These are phyloP conservation scores for Neofusicoccum sp. DNA, from an alignment of 2,329 filamentous ascomycete species.

Conservation along the genomic window DNA sequence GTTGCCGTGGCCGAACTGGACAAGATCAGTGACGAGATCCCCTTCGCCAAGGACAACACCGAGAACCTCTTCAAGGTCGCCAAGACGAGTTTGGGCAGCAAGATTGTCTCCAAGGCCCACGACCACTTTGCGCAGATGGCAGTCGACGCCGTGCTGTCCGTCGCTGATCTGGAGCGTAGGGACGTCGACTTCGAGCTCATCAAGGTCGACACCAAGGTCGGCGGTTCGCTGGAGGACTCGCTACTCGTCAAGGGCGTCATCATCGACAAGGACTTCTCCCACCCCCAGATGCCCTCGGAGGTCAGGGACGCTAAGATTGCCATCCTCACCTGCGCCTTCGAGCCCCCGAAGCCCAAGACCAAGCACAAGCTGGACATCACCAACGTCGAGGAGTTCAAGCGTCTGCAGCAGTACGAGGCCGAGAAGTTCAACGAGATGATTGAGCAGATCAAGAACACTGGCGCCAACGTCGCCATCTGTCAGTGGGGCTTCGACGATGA, in stretches of 20 bases:
- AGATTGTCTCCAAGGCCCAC: slow-evolving; percentile 98
- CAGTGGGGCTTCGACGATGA: slow-evolving; percentile 99
- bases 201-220: slow-evolving; percentile 98
- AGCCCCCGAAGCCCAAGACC: slow-evolving; percentile 98
- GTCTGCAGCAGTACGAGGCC: slow-evolving; percentile 90
- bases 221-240: slow-evolving; percentile 88
- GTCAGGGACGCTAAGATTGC: slow-evolving; percentile 95
- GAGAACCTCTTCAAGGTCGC: slow-evolving; percentile 91
- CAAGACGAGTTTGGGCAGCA: slow-evolving; percentile 92
- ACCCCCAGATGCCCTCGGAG: slow-evolving; percentile 97
- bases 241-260: slow-evolving; percentile 96
- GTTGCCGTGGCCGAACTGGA: slow-evolving; percentile 92
- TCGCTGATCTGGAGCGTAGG: slow-evolving; percentile 91
- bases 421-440: slow-evolving; percentile 99
- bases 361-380: slow-evolving; percentile 99
- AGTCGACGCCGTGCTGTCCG: slow-evolving; percentile 92
- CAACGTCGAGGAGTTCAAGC: slow-evolving; percentile 96
- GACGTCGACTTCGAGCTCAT: slow-evolving; percentile 99
- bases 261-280: slow-evolving; percentile 99
- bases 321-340: slow-evolving; percentile 95
- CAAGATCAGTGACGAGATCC: slow-evolving; percentile 85
- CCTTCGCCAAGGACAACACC: slow-evolving; percentile 77
- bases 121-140: slow-evolving; percentile 98
- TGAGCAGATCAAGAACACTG: slow-evolving; percentile 93
- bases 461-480: slow-evolving; percentile 95